Conservation (phyloP, 2,329 filamentous ascomycete genomes). For the Cladosporium sp. region DNA sequence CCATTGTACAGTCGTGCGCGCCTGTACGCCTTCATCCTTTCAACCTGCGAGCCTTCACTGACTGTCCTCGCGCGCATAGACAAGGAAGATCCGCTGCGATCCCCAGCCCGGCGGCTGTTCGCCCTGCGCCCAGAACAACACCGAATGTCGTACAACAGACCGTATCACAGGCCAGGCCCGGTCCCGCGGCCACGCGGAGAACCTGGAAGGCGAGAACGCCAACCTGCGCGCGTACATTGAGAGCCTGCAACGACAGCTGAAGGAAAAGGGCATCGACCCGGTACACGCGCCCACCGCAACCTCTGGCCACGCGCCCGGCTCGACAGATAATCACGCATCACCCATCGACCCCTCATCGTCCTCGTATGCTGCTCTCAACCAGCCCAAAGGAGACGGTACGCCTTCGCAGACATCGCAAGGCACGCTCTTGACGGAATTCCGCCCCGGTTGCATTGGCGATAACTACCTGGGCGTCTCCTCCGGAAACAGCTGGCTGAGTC, state of each 20-base stretch:
- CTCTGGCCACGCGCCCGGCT: slow-evolving; percentile 2
- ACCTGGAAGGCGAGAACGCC: slow-evolving; percentile 68
- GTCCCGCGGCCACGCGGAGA: slow-evolving; percentile 71
- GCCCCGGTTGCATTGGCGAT: slow-evolving; percentile 49
- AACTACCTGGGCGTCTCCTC: slow-evolving; percentile 63
- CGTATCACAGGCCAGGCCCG: slow-evolving; percentile 79
- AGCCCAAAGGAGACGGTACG: neutral
- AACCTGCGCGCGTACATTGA: slow-evolving; percentile 63
- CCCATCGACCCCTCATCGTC: neutral
- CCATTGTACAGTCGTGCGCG: neutral
- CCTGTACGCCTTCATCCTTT: neutral
- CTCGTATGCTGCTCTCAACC: neutral
- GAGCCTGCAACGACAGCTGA: slow-evolving; percentile 64
- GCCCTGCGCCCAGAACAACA: slow-evolving; percentile 70
- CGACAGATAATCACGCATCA: neutral
- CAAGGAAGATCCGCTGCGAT: slow-evolving; percentile 86
- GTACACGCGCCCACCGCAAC: slow-evolving; percentile 15
- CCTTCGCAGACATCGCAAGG: neutral
- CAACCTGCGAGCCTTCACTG: neutral
- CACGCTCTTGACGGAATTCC: slow-evolving; percentile 42
- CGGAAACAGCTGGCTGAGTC: slow-evolving; percentile 63
- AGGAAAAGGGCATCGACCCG: slow-evolving; percentile 56
- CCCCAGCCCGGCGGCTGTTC: slow-evolving; percentile 75
- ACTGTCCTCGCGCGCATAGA: slow-evolving; percentile 39
- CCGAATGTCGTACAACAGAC: slow-evolving; percentile 80